These are phyloP conservation scores for Pseudogymnoascus sp. DNA, from an alignment of 2,329 filamentous ascomycete genomes.

Conservation along the genomic window DNA sequence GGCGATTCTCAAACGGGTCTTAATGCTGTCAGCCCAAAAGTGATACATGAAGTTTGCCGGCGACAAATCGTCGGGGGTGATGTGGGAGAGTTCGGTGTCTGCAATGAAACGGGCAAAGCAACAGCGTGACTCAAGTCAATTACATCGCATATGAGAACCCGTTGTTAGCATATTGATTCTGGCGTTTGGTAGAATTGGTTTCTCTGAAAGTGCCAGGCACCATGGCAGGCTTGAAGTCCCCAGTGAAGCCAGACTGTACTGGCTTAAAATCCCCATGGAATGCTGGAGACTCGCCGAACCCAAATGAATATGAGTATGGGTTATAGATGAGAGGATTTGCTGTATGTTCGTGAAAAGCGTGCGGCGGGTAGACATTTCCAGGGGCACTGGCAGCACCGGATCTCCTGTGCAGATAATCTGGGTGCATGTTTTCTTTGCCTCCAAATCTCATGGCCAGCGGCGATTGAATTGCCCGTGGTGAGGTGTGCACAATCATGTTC, in stretches of 20 bases:
- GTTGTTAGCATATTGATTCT: background rate
- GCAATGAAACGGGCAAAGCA: background rate
- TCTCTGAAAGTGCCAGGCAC: background rate
- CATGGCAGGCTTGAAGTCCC: slow-evolving; percentile 16
- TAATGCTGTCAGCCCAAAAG: background rate
- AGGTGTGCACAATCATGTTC: slow-evolving; percentile 14
- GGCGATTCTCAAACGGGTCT: background rate
- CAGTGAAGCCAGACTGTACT: slow-evolving; percentile 14
- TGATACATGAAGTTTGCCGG: background rate
- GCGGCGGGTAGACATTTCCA: slow-evolving; percentile 22
- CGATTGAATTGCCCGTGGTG: slow-evolving; percentile 23
- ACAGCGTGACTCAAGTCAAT: background rate
- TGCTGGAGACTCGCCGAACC: slow-evolving; percentile 12
- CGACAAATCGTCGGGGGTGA: background rate
- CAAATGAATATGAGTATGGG: slow-evolving; percentile 18
- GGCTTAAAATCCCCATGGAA: slow-evolving; percentile 11
- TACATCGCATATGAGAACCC: background rate
- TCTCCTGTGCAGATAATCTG: slow-evolving; percentile 17
- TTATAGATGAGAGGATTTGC: slow-evolving; percentile 26
- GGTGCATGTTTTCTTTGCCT: slow-evolving; percentile 24
- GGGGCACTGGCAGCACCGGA: slow-evolving; percentile 12
- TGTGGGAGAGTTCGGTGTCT: background rate
- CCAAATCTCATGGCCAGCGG: slow-evolving; percentile 16
- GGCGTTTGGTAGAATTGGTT: background rate
- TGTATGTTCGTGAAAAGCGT: slow-evolving; percentile 22